Evolutionary conservation across 1,139 yeast genomes (phyloP), one percentile per base, ranked within the genome.

Genomic region (Pichia sp.): DNA sequence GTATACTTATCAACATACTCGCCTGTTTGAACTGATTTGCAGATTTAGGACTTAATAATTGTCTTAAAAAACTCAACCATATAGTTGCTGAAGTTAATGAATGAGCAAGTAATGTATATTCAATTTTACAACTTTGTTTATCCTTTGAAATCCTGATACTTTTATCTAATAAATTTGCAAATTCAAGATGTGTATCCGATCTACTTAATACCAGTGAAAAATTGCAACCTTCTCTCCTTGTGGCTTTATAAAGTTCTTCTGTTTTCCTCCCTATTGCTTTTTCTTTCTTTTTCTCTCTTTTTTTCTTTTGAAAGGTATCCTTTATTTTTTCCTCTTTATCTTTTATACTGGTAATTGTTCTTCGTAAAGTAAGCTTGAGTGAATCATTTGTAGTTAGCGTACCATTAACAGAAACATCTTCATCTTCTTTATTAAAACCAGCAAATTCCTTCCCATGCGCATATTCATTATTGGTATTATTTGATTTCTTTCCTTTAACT

Each of bases 101-200:
- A 43, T 74, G 75, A 16, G 83, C 71, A 45, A 79, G 73, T 47
- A 86, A 59, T 26, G 85, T 74, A 59, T 78, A 82, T 15, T 53
- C 52, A 7, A 54, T 16, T 3, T 76, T 68, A 39, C 63, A 61
- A 2, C 51, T 53, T 22, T 52, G 53, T 4, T 54, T 51, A 2
- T 42, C 49, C 42, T 57, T 71, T 13, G 76, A 75, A 47, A 69
- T 64, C 7, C 85, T 62, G 18, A 88, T 68, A 0, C 92, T 74
- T 58, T 85, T 82, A 59, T 89, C 96, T 41, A 82, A 65, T 1
- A 76, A 64, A 42, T 85, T 85, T 59, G 82, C 85, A 42, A 86
- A 70, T 25, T 68, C 72, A 4, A 82, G 78, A 2, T 60, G 58
- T 13, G 72, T 62, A 24, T 58, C 57, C 13, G 47, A 45, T 15